Base-by-base conservation (phyloP, 2,329 filamentous ascomycete species). In the Calonectria leucothoes region DNA sequence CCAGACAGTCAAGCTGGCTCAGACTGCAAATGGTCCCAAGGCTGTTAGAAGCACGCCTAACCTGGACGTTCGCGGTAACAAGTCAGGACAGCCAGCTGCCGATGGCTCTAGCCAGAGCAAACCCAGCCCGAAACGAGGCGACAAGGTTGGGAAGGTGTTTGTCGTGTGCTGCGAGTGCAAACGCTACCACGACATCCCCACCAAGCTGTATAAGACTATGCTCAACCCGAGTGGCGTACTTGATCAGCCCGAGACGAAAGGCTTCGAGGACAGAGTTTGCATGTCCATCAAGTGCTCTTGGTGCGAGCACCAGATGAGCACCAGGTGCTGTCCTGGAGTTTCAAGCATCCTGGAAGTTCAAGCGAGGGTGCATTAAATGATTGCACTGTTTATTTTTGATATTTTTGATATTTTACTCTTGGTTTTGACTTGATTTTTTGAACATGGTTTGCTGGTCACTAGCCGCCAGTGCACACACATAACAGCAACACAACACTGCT, bases 231-330 rank as follows among this genome's bases (percentile, higher is more conserved):
- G 91, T 59, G 87, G 87, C 5, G 83, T 91, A 15, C 85, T 92
- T 15, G 87, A 88, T 23, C 61, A 79, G 67, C 88, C 90, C 63
- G 86, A 86, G 69, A 82, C 84, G 35, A 82, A 88, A 7, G 90
- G 90, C 0, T 90, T 91, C 52, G 87, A 87, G 51, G 90, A 90
- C 1, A 85, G 88, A 8, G 87, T 92, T 55, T 91, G 88, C 11
- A 92, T 91, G 75, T 90, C 88, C 79, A 90, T 93, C 31, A 90
- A 89, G 76, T 94, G 93, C 81, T 92, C 92, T 11, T 94, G 93
- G 93, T 95, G 93, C 81, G 86, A 87, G 52, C 93, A 95, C 84
- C 89, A 89, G 64, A 94, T 95, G 93, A 92, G 87, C 76, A 92
- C 89, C 17, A 85, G 84, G 71, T 95, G 93, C 83, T 95, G 93